A percentile compares a stretch with the other conserved stretches of the same genome.
These are phyloP conservation scores for Hawksworthiomyces lignivorus DNA, from an alignment of 2,329 filamentous ascomycete species.

Conservation along the genomic window DNA sequence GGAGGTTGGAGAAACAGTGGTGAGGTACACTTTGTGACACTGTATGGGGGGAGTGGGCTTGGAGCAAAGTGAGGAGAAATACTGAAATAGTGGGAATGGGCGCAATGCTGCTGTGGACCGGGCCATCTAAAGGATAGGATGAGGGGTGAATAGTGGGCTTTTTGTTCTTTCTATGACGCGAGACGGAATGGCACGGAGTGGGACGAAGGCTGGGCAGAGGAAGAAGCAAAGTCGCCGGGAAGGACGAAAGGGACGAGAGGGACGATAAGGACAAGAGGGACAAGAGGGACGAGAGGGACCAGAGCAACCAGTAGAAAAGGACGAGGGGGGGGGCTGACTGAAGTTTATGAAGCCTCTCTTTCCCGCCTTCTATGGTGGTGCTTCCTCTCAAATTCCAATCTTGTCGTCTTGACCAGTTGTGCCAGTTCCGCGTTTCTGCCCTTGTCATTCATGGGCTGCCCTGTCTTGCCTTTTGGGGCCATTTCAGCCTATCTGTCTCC, in stretches of 20 bases:
- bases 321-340: neutral
- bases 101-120: neutral
- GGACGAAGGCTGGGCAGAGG: neutral
- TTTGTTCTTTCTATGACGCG: constrained; percentile 10
- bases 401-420: too few relatives aligned
- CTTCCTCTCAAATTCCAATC: constrained; percentile 3
- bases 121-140: neutral
- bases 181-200: constrained; percentile 12
- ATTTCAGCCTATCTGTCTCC: constrained; percentile 1
- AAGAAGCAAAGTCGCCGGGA: neutral
- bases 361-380: neutral
- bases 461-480: neutral
- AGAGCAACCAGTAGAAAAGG: constrained; percentile 10
- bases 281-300: constrained; percentile 5
- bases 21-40: too few relatives aligned
- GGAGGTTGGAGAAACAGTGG: too few relatives aligned
- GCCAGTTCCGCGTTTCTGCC: too few relatives aligned
- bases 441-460: too few relatives aligned
- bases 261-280: neutral
- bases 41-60: too few relatives aligned
- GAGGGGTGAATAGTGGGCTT: neutral
- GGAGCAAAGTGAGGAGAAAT: too few relatives aligned
- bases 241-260: neutral
- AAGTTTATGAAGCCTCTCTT: constrained; percentile 1
- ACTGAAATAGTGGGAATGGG: neutral